Conservation (phyloP, 371 early-diverging fungal genomes). For the Basidiobolus meristosporus region DNA sequence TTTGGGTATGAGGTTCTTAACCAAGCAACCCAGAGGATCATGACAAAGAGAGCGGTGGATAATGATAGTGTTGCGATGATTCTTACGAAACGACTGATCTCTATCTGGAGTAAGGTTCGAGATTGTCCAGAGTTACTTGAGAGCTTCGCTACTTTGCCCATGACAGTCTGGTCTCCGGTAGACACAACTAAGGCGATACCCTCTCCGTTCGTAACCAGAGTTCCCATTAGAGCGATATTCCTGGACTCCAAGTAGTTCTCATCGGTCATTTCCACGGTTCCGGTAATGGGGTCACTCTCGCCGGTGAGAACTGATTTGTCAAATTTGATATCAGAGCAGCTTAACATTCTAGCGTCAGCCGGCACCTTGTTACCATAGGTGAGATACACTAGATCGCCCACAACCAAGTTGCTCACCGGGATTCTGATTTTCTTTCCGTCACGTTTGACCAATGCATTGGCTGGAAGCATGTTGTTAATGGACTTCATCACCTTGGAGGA, state of each 20-base stretch:
- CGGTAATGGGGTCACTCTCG: slow-evolving; percentile 36
- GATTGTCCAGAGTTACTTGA: slow-evolving; percentile 15
- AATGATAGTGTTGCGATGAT: slow-evolving; percentile 39
- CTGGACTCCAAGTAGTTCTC: slow-evolving; percentile 11
- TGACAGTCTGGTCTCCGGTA: slow-evolving; percentile 35
- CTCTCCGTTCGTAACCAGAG: slow-evolving; percentile 34
- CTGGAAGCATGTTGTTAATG: slow-evolving; percentile 48
- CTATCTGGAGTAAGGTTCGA: slow-evolving; percentile 36
- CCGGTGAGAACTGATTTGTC: slow-evolving; percentile 52
- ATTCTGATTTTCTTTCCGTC: slow-evolving; percentile 23
- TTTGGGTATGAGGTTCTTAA: slow-evolving; percentile 19
- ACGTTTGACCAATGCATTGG: slow-evolving; percentile 29
- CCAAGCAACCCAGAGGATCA: slow-evolving; percentile 28
- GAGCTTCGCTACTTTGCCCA: slow-evolving; percentile 48
- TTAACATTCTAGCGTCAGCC: slow-evolving; percentile 39
- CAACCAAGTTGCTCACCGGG: slow-evolving; percentile 15
- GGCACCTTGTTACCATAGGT: slow-evolving; percentile 47
- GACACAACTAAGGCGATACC: slow-evolving; percentile 37
- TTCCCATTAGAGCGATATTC: slow-evolving; percentile 42
- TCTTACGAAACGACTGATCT: slow-evolving; percentile 42
- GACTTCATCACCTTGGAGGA: slow-evolving; percentile 49
- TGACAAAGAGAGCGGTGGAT: slow-evolving; percentile 15
- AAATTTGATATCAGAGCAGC: slow-evolving; percentile 31
- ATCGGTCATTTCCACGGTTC: slow-evolving; percentile 25
- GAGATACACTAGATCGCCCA: slow-evolving; percentile 38